Conservation (phyloP, 1,284 basidiomycete genomes). For the Stygiomarasmius scandens region DNA sequence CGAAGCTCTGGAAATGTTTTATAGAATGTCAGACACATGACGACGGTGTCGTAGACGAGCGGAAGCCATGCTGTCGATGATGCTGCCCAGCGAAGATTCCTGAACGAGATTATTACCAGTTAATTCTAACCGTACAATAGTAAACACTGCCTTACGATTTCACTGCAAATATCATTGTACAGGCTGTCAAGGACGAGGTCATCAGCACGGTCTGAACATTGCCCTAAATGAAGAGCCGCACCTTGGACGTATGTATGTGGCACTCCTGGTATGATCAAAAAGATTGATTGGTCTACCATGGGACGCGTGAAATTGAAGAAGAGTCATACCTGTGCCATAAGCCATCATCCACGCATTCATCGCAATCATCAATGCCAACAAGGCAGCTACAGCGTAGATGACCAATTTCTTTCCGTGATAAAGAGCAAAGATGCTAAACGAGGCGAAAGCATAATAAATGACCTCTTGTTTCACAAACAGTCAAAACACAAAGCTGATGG, state of each 20-base stretch:
- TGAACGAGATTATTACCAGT: slow-evolving; percentile 15
- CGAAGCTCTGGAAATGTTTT: slow-evolving; percentile 46
- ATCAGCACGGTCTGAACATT: background rate
- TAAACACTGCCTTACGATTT: too few species aligned
- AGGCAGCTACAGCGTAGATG: slow-evolving; percentile 29
- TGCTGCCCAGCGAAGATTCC: slow-evolving; percentile 30
- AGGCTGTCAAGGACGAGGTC: slow-evolving; percentile 37
- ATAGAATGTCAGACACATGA: slow-evolving; percentile 49
- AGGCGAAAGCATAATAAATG: background rate
- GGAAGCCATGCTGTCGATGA: slow-evolving; percentile 60
- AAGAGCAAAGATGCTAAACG: slow-evolving; percentile 46
- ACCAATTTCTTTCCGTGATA: slow-evolving; percentile 44
- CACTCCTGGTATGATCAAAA: too few species aligned
- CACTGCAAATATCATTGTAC: slow-evolving; percentile 51
- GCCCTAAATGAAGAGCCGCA: slow-evolving; percentile 16
- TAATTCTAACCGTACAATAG: too few species aligned
- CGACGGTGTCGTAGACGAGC: slow-evolving; percentile 55
- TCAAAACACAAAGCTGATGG: background rate
- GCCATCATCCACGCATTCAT: slow-evolving; percentile 53
- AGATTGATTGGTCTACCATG: too few species aligned
- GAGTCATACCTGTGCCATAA: slow-evolving; percentile 38
- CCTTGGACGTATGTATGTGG: slow-evolving; percentile 35
- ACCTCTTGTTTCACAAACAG: too few species aligned
- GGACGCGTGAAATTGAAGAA: background rate
- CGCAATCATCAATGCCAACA: slow-evolving; percentile 43